Evolutionary conservation across 2,329 filamentous ascomycete species (phyloP).

Genomic region (Elsinoe ampelina): DNA sequence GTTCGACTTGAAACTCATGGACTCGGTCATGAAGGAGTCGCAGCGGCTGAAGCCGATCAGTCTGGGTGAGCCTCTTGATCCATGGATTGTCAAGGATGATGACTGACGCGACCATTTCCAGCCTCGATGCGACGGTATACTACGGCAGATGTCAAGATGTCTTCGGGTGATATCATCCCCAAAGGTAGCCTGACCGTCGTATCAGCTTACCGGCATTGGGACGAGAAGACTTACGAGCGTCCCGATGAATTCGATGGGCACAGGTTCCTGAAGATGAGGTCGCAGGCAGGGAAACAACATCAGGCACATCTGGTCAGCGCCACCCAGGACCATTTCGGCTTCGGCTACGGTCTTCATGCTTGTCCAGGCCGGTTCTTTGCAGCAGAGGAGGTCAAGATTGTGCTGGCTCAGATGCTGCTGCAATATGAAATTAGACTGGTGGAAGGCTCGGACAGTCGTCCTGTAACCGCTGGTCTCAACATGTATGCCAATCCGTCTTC

Average conservation of each 20-base stretch:
- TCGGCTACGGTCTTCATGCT: slow-evolving; percentile 26
- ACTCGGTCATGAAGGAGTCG: slow-evolving; percentile 27
- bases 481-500: too few species aligned
- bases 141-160: slow-evolving; percentile 19
- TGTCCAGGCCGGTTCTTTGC: slow-evolving; percentile 31
- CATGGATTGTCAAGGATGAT: background rate
- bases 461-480: background rate
- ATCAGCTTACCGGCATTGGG: slow-evolving; percentile 8
- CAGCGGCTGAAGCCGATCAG: slow-evolving; percentile 22
- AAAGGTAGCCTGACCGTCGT: slow-evolving; percentile 17
- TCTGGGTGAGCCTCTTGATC: slow-evolving; percentile 16
- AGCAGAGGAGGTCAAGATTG: slow-evolving; percentile 26
- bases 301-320: slow-evolving; percentile 19
- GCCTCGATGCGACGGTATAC: slow-evolving; percentile 22
- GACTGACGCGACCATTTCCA: slow-evolving; percentile 7
- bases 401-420: slow-evolving; percentile 24
- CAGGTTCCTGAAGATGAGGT: slow-evolving; percentile 19
- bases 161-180: slow-evolving; percentile 23
- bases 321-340: slow-evolving; percentile 19
- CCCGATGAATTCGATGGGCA: slow-evolving; percentile 20
- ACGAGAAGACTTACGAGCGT: slow-evolving; percentile 14
- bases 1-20: slow-evolving; percentile 24
- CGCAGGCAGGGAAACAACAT: slow-evolving; percentile 17
- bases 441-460: slow-evolving; percentile 10
- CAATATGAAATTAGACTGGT: slow-evolving; percentile 27